Evolutionary conservation across 2,329 filamentous ascomycete species (phyloP).

Genomic region (Tolypocladium cylindrosporum): DNA sequence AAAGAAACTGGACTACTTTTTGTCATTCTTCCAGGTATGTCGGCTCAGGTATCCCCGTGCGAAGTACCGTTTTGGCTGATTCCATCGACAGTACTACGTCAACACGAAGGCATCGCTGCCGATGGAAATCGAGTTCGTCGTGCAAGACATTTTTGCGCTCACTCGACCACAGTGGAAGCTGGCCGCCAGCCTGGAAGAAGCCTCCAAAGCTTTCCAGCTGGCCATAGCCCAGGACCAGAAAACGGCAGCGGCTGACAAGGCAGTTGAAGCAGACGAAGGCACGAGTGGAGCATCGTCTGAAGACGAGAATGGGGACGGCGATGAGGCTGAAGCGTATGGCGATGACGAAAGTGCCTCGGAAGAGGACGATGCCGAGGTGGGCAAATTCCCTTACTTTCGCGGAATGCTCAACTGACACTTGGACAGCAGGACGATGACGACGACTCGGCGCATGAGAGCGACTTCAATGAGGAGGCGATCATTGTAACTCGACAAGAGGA

Average conservation of each 20-base stretch:
- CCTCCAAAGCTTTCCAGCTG: conserved; percentile 71
- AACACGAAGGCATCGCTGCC: conserved; percentile 80
- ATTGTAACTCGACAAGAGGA: conserved; percentile 87
- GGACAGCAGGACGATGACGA: conserved; percentile 35
- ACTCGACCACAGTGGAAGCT: conserved; percentile 91
- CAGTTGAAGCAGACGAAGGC: conserved; percentile 60
- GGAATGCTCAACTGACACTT: neutral
- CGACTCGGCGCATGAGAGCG: conserved; percentile 44
- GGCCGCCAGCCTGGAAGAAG: conserved; percentile 70
- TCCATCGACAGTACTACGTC: conserved; percentile 67
- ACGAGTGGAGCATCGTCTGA: conserved; percentile 64
- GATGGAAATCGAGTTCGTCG: conserved; percentile 94
- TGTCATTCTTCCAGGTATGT: conserved; percentile 78
- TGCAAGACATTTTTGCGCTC: conserved; percentile 82
- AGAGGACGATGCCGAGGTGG: conserved; percentile 50
- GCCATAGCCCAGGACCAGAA: conserved; percentile 89
- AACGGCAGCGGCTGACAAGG: conserved; percentile 59
- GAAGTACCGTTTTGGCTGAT: neutral
- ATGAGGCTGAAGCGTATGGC: conserved; percentile 52
- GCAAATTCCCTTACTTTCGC: conserved; percentile 4
- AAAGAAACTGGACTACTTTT: conserved; percentile 96
- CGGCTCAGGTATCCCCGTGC: neutral
- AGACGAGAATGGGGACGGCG: conserved; percentile 60
- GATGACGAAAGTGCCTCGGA: conserved; percentile 51
- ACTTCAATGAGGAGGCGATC: conserved; percentile 78